Conservation (phyloP, 2,329 filamentous ascomycete genomes). For the Fusarium coffeatum region DNA sequence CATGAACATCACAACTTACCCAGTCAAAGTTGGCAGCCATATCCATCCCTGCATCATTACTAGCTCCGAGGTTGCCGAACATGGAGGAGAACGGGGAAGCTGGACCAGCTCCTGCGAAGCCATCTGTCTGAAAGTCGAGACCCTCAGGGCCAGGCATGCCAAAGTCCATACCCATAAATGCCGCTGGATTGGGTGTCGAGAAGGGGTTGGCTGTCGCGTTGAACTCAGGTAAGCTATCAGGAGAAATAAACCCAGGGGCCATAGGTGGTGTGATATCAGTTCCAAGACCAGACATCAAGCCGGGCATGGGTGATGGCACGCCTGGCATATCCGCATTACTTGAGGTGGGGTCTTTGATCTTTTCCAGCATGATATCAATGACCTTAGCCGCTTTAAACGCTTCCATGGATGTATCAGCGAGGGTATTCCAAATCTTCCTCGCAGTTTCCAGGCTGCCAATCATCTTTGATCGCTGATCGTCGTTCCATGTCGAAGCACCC, state of each 20-base stretch:
- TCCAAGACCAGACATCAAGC: conserved; percentile 53
- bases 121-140: conserved; percentile 49
- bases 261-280: conserved; percentile 51
- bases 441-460: conserved; percentile 77
- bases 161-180: conserved; percentile 60
- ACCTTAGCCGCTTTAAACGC: conserved; percentile 87
- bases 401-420: conserved; percentile 84
- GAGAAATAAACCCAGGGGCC: conserved; percentile 42
- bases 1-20: conserved; percentile 55
- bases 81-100: conserved; percentile 65
- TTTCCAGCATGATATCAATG: conserved; percentile 85
- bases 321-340: conserved; percentile 20
- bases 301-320: conserved; percentile 39
- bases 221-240: conserved; percentile 45
- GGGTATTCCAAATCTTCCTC: conserved; percentile 81
- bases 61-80: conserved; percentile 59
- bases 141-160: conserved; percentile 49
- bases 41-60: conserved; percentile 52
- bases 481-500: conserved; percentile 66
- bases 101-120: conserved; percentile 44
- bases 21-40: conserved; percentile 67
- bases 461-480: conserved; percentile 77
- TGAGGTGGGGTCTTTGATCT: conserved; percentile 64
- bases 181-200: conserved; percentile 53
- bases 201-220: conserved; percentile 47